Conservation (phyloP, 208 protist genomes). For the Willaertia magna region DNA sequence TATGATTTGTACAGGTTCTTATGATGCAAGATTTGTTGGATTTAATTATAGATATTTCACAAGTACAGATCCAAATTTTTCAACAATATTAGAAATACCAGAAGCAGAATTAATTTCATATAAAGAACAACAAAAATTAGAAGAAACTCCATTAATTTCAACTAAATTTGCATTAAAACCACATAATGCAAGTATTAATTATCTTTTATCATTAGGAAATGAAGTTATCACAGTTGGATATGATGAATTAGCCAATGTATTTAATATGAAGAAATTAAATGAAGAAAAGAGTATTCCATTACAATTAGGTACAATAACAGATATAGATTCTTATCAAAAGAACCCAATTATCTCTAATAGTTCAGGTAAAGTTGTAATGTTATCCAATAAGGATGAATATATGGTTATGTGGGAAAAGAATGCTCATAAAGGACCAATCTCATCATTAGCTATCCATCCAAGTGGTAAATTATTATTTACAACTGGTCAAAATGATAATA, state of each 20-base stretch:
- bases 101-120: background rate
- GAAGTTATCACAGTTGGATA: background rate
- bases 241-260: background rate
- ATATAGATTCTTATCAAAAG: background rate
- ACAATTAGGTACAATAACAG: background rate
- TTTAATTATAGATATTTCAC: background rate
- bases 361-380: no score
- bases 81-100: background rate
- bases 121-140: background rate
- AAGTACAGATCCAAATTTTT: background rate
- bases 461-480: background rate
- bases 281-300: background rate
- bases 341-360: background rate
- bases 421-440: background rate
- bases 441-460: background rate
- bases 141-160: background rate
- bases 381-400: background rate
- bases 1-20: background rate
- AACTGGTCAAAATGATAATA: background rate
- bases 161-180: background rate
- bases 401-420: background rate
- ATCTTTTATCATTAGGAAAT: background rate
- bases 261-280: background rate
- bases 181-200: background rate
- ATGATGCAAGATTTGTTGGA: background rate